phyloP scores from a whole-genome alignment of 257 asterid genomes.

The Cinchona pubescens region DNA sequence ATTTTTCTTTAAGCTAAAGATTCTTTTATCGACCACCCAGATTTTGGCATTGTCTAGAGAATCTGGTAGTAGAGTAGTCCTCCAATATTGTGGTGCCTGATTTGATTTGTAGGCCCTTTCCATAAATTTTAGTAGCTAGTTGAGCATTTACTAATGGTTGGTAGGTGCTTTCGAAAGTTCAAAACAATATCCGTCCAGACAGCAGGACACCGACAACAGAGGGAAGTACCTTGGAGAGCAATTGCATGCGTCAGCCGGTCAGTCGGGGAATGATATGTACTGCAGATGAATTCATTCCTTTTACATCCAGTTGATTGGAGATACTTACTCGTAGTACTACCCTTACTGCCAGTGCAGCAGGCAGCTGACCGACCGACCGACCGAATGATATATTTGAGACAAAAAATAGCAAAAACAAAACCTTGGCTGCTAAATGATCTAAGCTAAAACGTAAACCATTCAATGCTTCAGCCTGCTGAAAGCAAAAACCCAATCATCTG shows the following conservation, averaged over 20 bases:
- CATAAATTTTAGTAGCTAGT: slow-evolving; percentile 22
- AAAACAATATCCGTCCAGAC: background rate
- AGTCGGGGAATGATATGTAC: slow-evolving; percentile 1
- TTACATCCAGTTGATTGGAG: background rate
- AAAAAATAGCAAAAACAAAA: too few species aligned
- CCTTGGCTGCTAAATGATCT: too few species aligned
- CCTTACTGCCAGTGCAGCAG: background rate
- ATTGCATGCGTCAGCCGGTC: too few species aligned
- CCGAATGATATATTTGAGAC: too few species aligned
- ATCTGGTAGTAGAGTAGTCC: background rate
- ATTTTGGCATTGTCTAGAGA: background rate
- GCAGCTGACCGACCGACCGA: background rate
- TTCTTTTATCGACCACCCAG: background rate
- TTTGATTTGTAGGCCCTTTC: slow-evolving; percentile 15
- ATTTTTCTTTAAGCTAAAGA: background rate
- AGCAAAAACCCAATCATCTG: background rate
- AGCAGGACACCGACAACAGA: slow-evolving; percentile 8
- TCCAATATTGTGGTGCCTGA: background rate
- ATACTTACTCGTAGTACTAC: background rate
- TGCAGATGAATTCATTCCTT: background rate
- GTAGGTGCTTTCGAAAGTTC: slow-evolving; percentile 9
- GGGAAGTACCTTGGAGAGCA: background rate
- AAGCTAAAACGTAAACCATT: too few species aligned
- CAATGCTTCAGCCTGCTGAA: background rate
- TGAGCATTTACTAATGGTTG: slow-evolving; percentile 25